A percentile compares a stretch with the other conserved stretches of the same genome.
Evolutionary conservation across 2,329 filamentous ascomycete genomes (phyloP).

Genomic region (Trichoderma asperellum): DNA sequence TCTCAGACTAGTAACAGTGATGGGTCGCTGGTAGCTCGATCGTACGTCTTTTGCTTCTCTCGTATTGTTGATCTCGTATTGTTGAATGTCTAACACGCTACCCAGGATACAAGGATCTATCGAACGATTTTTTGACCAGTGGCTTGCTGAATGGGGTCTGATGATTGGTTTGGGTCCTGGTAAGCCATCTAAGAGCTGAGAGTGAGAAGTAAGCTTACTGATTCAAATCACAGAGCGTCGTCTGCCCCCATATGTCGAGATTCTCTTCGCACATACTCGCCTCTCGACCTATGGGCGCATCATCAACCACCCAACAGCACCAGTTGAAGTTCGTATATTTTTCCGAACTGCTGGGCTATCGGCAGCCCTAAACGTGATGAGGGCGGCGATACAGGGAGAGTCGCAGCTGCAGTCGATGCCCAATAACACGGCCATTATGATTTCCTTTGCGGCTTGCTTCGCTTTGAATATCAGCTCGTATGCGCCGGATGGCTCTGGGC

Average conservation of each 20-base stretch:
- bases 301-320: constrained; percentile 74
- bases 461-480: constrained; percentile 66
- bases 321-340: constrained; percentile 70
- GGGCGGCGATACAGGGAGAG: constrained; percentile 73
- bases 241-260: constrained; percentile 74
- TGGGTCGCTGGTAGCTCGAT: constrained; percentile 58
- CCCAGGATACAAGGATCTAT: constrained; percentile 59
- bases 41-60: constrained; percentile 42
- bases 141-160: constrained; percentile 66
- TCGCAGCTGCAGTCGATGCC: constrained; percentile 73
- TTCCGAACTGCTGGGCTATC: constrained; percentile 73
- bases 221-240: constrained; percentile 46
- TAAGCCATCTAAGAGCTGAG: constrained; percentile 42
- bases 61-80: neutral
- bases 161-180: constrained; percentile 56
- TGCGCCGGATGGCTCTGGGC: constrained; percentile 58
- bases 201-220: neutral
- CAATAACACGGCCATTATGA: constrained; percentile 79
- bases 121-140: constrained; percentile 67
- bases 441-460: constrained; percentile 73
- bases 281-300: constrained; percentile 76
- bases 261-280: constrained; percentile 72
- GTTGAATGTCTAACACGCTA: constrained; percentile 35
- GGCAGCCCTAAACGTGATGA: constrained; percentile 74
- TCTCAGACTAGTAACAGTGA: constrained; percentile 54